Percentiles rank a stretch among this genome's conserved stretches.
Evolutionary conservation across 768 basidiomycete genomes (phyloP).

Genomic region (Mycena kentingensis): DNA sequence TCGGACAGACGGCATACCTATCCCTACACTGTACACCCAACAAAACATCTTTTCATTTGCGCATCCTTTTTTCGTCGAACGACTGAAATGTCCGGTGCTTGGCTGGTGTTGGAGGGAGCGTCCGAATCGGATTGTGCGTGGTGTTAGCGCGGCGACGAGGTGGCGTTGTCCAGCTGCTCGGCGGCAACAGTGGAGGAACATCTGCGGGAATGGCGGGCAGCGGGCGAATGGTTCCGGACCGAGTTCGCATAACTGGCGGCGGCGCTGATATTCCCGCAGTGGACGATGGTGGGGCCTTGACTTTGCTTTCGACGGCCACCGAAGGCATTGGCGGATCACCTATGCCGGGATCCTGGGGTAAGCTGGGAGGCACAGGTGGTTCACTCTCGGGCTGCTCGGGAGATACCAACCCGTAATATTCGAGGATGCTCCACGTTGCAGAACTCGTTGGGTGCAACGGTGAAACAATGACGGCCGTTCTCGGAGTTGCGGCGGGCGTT

Average conservation of each 20-base stretch:
- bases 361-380: no score
- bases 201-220: conserved; percentile 4
- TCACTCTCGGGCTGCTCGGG: conserved; percentile 12
- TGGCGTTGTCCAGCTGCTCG: neutral
- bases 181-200: neutral
- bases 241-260: neutral
- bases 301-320: no score
- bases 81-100: no score
- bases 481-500: neutral
- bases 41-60: neutral
- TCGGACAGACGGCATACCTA: neutral
- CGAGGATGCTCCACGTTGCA: conserved; percentile 11
- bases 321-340: no score
- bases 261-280: neutral
- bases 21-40: neutral
- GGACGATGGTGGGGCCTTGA: neutral
- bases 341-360: no score
- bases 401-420: conserved; percentile 3
- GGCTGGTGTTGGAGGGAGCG: conserved; percentile 4
- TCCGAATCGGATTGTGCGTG: neutral
- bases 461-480: neutral
- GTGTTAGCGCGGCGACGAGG: neutral
- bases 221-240: neutral
- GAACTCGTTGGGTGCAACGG: neutral
- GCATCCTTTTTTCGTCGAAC: neutral